Evolutionary conservation across 371 early-diverging fungal genomes (phyloP).

Genomic region (Rhizomucor pusillus): DNA sequence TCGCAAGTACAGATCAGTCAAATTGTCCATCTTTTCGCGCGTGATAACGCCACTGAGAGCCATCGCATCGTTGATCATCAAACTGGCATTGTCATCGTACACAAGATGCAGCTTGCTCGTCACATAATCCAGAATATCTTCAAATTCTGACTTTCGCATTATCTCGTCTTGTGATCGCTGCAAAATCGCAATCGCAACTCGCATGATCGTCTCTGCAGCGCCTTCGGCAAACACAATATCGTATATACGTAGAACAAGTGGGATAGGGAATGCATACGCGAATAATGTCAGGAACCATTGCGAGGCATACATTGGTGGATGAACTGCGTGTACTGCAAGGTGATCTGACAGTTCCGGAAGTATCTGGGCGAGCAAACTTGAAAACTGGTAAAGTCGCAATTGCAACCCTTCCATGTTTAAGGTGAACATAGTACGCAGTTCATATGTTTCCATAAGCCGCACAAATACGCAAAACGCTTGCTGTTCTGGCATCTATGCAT

Average conservation of each 20-base stretch:
- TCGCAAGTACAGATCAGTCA: slow-evolving; percentile 65
- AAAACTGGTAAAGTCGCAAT: slow-evolving; percentile 78
- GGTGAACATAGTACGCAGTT: slow-evolving; percentile 72
- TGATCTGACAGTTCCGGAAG: slow-evolving; percentile 76
- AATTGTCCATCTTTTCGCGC: slow-evolving; percentile 65
- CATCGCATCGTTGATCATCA: slow-evolving; percentile 76
- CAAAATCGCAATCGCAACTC: slow-evolving; percentile 80
- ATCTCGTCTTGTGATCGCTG: slow-evolving; percentile 69
- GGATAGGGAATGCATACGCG: slow-evolving; percentile 77
- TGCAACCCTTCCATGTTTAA: slow-evolving; percentile 83
- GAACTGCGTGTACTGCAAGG: slow-evolving; percentile 67
- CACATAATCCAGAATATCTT: slow-evolving; percentile 73
- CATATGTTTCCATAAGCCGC: slow-evolving; percentile 80
- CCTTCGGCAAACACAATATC: slow-evolving; percentile 84
- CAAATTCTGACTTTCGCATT: slow-evolving; percentile 74
- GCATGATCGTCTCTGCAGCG: slow-evolving; percentile 75
- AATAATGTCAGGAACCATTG: slow-evolving; percentile 90
- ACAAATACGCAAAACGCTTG: slow-evolving; percentile 88
- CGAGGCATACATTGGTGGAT: slow-evolving; percentile 82
- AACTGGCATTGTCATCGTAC: slow-evolving; percentile 59
- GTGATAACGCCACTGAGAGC: slow-evolving; percentile 64
- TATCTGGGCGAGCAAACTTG: slow-evolving; percentile 69
- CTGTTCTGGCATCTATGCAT: slow-evolving; percentile 87
- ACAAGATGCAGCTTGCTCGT: slow-evolving; percentile 75
- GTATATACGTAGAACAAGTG: slow-evolving; percentile 71